A percentile compares a stretch with the other conserved stretches of the same genome.
These are phyloP conservation scores for Neoarthrinium moseri DNA, from an alignment of 2,329 filamentous ascomycete species.

Conservation along the genomic window DNA sequence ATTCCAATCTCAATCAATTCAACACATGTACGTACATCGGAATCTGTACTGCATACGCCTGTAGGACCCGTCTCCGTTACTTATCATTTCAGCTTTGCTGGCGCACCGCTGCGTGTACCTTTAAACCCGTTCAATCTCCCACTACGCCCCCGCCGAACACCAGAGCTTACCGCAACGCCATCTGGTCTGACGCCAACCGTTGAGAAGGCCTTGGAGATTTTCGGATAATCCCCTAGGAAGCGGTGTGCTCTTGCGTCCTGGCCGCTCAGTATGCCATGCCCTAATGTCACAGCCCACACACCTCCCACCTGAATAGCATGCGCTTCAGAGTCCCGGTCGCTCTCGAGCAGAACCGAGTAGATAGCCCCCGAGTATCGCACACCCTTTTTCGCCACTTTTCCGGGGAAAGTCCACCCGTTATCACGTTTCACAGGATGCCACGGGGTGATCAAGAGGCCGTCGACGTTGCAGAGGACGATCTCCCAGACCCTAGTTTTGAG, in stretches of 20 bases:
- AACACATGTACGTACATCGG: too few relatives aligned
- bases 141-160: slow-evolving; percentile 31
- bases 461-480: slow-evolving; percentile 43
- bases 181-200: slow-evolving; percentile 30
- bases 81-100: not conserved
- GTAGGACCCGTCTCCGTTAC: not conserved
- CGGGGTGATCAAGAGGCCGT: slow-evolving; percentile 50
- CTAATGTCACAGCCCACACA: slow-evolving; percentile 56
- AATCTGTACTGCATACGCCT: too few relatives aligned
- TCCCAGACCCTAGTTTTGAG: slow-evolving; percentile 45
- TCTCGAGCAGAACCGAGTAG: slow-evolving; percentile 57
- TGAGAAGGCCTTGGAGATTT: slow-evolving; percentile 38
- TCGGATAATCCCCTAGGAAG: slow-evolving; percentile 53
- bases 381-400: slow-evolving; percentile 26
- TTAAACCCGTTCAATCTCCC: slow-evolving; percentile 2
- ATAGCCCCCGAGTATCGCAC: slow-evolving; percentile 48
- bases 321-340: slow-evolving; percentile 37
- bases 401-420: slow-evolving; percentile 47
- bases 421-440: slow-evolving; percentile 56
- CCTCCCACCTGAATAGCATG: slow-evolving; percentile 50
- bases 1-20: too few relatives aligned
- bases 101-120: not conserved
- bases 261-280: slow-evolving; percentile 48
- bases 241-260: slow-evolving; percentile 46
- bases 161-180: slow-evolving; percentile 44